phyloP scores from a whole-genome alignment of 176 grass and related monocot genomes.

The Phoenix dactylifera region DNA sequence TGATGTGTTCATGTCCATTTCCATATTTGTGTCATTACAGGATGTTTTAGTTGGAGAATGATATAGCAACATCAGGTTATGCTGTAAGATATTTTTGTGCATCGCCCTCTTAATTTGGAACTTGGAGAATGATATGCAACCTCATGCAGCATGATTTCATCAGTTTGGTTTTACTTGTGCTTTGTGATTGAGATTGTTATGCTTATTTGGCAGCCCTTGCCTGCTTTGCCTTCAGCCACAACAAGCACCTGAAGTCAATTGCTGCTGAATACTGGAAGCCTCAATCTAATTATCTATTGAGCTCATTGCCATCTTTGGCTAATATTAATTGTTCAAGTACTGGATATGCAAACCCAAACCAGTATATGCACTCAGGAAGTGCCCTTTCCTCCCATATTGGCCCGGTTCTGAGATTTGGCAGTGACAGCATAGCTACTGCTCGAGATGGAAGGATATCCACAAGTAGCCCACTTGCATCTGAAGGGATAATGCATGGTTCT shows the following conservation, averaged over 20 bases:
- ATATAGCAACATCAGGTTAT: no score
- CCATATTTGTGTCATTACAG: no score
- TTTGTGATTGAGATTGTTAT: constrained; percentile 23
- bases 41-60: no score
- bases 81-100: no score
- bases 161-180: constrained; percentile 9
- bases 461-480: constrained; percentile 55
- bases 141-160: no score
- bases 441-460: constrained; percentile 62
- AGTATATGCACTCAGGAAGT: constrained; percentile 38
- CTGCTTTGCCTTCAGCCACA: constrained; percentile 81
- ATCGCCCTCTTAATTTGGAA: no score
- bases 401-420: constrained; percentile 69
- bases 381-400: constrained; percentile 51
- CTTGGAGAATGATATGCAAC: no score
- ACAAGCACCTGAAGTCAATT: constrained; percentile 82
- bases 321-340: constrained; percentile 56
- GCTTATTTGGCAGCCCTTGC: constrained; percentile 58
- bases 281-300: constrained; percentile 61
- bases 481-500: constrained; percentile 66
- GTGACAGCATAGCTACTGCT: constrained; percentile 53
- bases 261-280: constrained; percentile 79
- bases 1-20: no score
- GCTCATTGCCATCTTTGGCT: constrained; percentile 65
- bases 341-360: constrained; percentile 30